Base-by-base conservation (phyloP, 495 filamentous ascomycete species). In the Aspergillus hancockii region DNA sequence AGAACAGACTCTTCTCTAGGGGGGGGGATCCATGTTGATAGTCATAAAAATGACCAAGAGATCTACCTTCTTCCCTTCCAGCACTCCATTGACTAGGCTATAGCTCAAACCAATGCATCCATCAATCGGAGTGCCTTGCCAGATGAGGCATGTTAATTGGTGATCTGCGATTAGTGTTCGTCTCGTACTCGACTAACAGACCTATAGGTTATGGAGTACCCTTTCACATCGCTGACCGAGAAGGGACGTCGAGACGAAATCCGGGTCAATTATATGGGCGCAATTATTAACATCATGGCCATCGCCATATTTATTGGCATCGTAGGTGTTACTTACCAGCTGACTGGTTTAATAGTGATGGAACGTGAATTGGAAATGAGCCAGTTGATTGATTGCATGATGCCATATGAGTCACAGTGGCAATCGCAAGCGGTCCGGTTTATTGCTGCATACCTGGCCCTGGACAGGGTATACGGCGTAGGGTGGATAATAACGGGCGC, bases 301-400 rank as follows among this genome's bases (percentile, higher is more conserved):
- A 81, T 91, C 22, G 83, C 85, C 8, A 86, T 91, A 63, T 83
- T 90, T 60, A 77, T 87, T 28, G 83, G 83, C 36, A 78, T 90
- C 52, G 83, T 92, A 36, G 87, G 87, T 0, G 75, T 93, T 8
- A 79, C 81, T 30, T 94, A 94, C 63, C 90, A 94, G 64, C 74
- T 91, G 56, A 85, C 87, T 18, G 90, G 90, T 3, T 82, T 90
- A 63, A 85, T 90, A 58, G 90, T 90, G 16, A 81, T 83, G 22
- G 90, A 94, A 73, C 78, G 90, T 46, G 90, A 94, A 74, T 73
- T 84, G 41, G 90, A 89, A 56, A 90, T 92, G 82, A 87, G 88
- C 30, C 88, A 89, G 43, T 75, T 94, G 43, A 78, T 93, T 46
- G 90, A 94, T 70, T 86, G 89, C 38, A 93, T 91, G 85, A 91